These are phyloP conservation scores for Sarocladium kiliense DNA, from an alignment of 2,329 filamentous ascomycete genomes.

Conservation along the genomic window DNA sequence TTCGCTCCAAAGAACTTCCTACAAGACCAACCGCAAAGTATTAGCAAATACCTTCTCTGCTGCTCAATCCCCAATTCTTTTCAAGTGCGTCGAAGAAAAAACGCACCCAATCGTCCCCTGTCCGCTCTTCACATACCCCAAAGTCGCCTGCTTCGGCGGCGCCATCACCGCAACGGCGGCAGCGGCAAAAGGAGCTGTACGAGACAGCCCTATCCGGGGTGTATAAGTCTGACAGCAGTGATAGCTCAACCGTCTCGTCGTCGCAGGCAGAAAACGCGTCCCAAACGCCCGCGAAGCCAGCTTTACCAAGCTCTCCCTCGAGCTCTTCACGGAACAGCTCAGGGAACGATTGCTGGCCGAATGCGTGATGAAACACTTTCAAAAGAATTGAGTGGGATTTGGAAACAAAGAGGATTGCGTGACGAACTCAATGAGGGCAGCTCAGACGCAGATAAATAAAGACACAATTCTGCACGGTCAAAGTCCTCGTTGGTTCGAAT, in stretches of 20 bases:
- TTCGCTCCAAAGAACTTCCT: conserved; percentile 82
- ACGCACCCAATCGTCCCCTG: conserved; percentile 71
- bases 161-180: conserved; percentile 28
- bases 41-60: conserved; percentile 11
- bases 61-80: not conserved
- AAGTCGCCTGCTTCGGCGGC: conserved; percentile 68
- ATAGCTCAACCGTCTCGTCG: not conserved
- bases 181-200: not conserved
- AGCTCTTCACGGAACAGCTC: not conserved
- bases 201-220: not conserved
- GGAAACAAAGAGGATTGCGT: too few species aligned
- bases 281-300: not conserved
- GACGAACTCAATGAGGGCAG: too few species aligned
- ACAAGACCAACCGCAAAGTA: not conserved
- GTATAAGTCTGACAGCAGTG: not conserved
- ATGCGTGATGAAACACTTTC: too few species aligned
- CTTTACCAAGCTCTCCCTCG: not conserved
- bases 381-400: too few species aligned
- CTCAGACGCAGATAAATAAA: too few species aligned
- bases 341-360: too few species aligned
- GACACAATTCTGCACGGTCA: not conserved
- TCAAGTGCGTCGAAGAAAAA: conserved; percentile 14
- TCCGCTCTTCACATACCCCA: conserved; percentile 77
- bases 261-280: not conserved
- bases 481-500: too few species aligned